Evolutionary conservation across 164 flowering plant species (phyloP).

Genomic region (Echeveria elegans): DNA sequence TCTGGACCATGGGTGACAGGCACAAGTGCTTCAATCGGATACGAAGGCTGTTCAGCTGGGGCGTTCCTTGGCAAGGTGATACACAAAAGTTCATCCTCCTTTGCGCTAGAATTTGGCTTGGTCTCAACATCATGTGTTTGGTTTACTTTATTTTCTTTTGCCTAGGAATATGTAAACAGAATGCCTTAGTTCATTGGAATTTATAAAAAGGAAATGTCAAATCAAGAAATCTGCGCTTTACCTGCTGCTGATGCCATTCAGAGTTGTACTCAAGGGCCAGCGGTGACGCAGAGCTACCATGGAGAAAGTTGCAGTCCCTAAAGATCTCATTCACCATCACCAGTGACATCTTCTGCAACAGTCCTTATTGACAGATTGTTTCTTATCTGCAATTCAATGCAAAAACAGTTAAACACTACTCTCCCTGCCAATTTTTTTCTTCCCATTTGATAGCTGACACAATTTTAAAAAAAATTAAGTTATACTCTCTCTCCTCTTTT

Average conservation of each 20-base stretch:
- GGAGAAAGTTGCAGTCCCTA: not conserved
- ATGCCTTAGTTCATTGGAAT: not conserved
- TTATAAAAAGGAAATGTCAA: not conserved
- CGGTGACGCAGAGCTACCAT: not conserved
- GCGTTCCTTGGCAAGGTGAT: not conserved
- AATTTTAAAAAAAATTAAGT: no score
- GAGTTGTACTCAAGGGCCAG: not conserved
- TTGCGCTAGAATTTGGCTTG: no score
- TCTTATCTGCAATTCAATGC: slow-evolving; percentile 2
- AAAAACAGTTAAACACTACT: no score
- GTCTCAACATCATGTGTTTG: no score
- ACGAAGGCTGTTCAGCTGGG: slow-evolving; percentile 1
- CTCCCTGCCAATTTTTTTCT: no score
- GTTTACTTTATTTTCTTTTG: not conserved
- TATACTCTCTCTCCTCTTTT: no score
- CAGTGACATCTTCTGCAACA: slow-evolving; percentile 3
- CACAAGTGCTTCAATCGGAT: not conserved
- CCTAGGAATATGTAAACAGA: not conserved
- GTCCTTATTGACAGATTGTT: not conserved
- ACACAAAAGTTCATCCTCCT: not conserved
- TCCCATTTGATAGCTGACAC: no score
- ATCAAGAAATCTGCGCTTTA: not conserved
- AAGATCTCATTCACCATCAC: not conserved
- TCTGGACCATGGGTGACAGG: not conserved
- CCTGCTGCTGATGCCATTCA: slow-evolving; percentile 7